A percentile compares a stretch with the other conserved stretches of the same genome.
Evolutionary conservation across 176 grass and related monocot genomes (phyloP).

Genomic region (Puccinellia tenuiflora): DNA sequence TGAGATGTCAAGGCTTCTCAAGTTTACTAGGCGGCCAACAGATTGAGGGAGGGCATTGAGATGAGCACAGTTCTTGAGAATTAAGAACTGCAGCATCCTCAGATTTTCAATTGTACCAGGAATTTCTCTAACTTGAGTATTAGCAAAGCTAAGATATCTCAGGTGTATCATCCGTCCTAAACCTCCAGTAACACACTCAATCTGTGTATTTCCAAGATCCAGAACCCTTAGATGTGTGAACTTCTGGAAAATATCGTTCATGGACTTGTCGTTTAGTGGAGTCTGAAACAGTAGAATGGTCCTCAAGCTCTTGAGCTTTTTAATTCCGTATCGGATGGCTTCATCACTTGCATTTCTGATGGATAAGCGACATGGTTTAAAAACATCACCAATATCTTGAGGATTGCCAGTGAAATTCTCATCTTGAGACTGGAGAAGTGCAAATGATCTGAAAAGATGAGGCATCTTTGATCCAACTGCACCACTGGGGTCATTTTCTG

Average conservation of each 20-base stretch:
- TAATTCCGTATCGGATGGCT: neutral
- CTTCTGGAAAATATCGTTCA: conserved; percentile 35
- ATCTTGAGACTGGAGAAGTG: conserved; percentile 36
- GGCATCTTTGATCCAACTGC: conserved; percentile 36
- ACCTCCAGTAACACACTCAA: conserved; percentile 28
- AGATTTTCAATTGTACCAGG: conserved; percentile 39
- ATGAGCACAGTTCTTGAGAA: conserved; percentile 32
- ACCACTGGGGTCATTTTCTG: neutral
- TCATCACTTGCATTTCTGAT: conserved; percentile 17
- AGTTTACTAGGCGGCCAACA: conserved; percentile 26
- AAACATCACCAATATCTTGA: conserved; percentile 29
- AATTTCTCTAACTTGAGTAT: conserved; percentile 41
- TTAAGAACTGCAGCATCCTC: conserved; percentile 54
- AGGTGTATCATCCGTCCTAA: conserved; percentile 45
- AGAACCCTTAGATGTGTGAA: conserved; percentile 42
- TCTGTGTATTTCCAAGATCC: conserved; percentile 34
- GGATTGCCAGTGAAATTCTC: conserved; percentile 30
- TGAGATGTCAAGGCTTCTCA: conserved; percentile 57
- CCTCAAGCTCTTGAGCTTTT: conserved; percentile 33
- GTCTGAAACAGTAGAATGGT: conserved; percentile 34
- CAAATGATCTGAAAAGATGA: conserved; percentile 53
- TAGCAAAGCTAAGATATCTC: conserved; percentile 57
- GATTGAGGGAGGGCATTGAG: conserved; percentile 32
- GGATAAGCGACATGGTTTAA: conserved; percentile 28
- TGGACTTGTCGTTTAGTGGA: neutral